Evolutionary conservation across 441 rosid genomes (phyloP).

Genomic region (Eutrema salsugineum): DNA sequence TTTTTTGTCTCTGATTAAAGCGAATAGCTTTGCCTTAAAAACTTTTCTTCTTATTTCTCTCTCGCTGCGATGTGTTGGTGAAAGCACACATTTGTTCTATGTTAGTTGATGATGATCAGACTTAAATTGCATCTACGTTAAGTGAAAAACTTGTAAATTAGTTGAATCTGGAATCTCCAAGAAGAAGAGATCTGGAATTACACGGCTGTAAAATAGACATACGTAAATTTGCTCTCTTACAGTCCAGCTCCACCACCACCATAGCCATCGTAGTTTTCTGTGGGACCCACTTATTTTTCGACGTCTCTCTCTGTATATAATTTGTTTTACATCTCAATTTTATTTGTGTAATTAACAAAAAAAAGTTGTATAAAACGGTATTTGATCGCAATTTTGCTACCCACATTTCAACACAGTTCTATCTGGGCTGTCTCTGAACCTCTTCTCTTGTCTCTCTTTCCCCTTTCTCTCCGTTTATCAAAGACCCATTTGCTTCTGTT

Average conservation of each 20-base stretch:
- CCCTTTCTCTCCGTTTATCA: not conserved
- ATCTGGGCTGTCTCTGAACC: slow-evolving; percentile 14
- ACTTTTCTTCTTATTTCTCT: no score
- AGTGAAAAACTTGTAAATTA: no score
- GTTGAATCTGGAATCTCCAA: no score
- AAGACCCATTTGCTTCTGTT: not conserved
- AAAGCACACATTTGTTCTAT: no score
- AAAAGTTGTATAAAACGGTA: not conserved
- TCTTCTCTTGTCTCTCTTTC: not conserved
- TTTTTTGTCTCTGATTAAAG: no score
- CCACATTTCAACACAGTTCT: slow-evolving; percentile 20
- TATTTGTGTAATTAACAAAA: not conserved
- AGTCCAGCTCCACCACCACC: slow-evolving; percentile 19
- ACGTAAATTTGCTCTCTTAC: no score
- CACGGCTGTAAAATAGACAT: no score
- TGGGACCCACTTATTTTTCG: slow-evolving; percentile 16
- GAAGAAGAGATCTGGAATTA: no score
- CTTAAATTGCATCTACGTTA: no score
- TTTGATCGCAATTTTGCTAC: slow-evolving; percentile 9
- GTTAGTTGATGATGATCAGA: no score
- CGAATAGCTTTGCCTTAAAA: no score
- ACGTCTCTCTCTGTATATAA: not conserved
- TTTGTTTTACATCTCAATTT: not conserved
- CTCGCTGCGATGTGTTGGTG: no score
- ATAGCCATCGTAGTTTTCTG: slow-evolving; percentile 17